phyloP scores from a whole-genome alignment of 441 rosid species.

The Erodium trifolium region DNA sequence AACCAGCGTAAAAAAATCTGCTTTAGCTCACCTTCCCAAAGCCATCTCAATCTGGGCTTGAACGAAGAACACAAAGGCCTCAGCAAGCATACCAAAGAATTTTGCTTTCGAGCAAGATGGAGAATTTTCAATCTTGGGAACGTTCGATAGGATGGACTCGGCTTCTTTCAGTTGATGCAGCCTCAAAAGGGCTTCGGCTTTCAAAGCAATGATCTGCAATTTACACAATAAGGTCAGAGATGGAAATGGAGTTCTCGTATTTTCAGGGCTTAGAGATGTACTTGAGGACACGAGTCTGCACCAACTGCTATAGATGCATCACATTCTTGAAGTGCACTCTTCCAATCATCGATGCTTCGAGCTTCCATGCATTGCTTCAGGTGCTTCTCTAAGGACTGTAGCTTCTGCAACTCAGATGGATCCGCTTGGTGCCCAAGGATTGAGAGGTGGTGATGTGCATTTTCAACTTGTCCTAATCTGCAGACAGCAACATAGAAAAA shows the following conservation, averaged over 20 bases:
- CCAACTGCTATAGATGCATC: constrained; percentile 50
- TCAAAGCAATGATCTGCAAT: constrained; percentile 52
- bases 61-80: constrained; percentile 47
- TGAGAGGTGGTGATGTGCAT: constrained; percentile 39
- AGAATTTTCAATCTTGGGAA: constrained; percentile 29
- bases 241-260: constrained; percentile 7
- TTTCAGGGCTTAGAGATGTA: constrained; percentile 18
- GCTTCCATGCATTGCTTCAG: constrained; percentile 38
- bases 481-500: constrained; percentile 12
- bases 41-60: constrained; percentile 60
- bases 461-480: constrained; percentile 53
- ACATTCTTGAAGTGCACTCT: constrained; percentile 27
- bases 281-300: constrained; percentile 59
- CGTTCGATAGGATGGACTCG: constrained; percentile 32
- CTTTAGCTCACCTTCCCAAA: constrained; percentile 56
- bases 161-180: constrained; percentile 49
- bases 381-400: constrained; percentile 50
- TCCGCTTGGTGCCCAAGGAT: constrained; percentile 43
- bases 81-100: constrained; percentile 39
- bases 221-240: constrained; percentile 16
- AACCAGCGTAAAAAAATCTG: not conserved
- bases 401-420: constrained; percentile 38
- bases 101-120: constrained; percentile 21
- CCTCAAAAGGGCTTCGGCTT: constrained; percentile 53
- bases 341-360: constrained; percentile 52